Base-by-base conservation (phyloP, 1,284 basidiomycete species). In the Sanguinoderma infundibulare region DNA sequence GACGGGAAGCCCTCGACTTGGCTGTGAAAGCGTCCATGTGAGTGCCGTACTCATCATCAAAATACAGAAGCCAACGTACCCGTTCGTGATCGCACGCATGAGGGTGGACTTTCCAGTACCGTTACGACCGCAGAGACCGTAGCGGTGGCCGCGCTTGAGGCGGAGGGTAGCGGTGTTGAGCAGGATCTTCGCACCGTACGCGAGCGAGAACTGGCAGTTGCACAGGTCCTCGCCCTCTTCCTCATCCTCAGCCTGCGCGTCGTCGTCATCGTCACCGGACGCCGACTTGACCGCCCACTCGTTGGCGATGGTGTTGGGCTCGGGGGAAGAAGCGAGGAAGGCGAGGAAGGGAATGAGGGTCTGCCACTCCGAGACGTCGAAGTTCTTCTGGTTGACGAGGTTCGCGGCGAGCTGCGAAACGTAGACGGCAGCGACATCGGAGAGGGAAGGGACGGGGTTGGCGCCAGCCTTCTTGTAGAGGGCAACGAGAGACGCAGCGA, bases 1-100 rank as follows among this genome's bases (percentile, higher is more conserved):
- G 94, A 95, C 24, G 96, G 96, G 91, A 98, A 98, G 70, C 96
- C 96, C 77, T 98, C 96, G 72, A 98, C 95, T 82, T 98, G 96
- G 66, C 94, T 83, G 66, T 49, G 52, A 26, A 28, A 34, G 35
- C 15, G 38, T 26, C 15, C 10, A 24, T 53, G 55, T 62, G 62
- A 53, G 39, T 36, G 60, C 53, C 49, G 60, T 35, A 36, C n/a
- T 30, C 22, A 54, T 8, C 44, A 17, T 53, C n/a, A 44, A 32
- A n/a, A 58, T 59, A 5, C 26, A 24, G n/a, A 69, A 53, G 14
- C 24, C 20, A 12, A 59, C 72, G 17, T 61, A 74, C 69, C 78
- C 92, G 77, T 95, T 95, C 80, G 91, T 94, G 77, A 96, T 96
- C 72, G 94, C 95, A 74, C 94, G 92, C 96, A 98, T 98, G 78